Base-by-base conservation (phyloP, 192 early-diverging fungal species). In the Coemansia sp. region DNA sequence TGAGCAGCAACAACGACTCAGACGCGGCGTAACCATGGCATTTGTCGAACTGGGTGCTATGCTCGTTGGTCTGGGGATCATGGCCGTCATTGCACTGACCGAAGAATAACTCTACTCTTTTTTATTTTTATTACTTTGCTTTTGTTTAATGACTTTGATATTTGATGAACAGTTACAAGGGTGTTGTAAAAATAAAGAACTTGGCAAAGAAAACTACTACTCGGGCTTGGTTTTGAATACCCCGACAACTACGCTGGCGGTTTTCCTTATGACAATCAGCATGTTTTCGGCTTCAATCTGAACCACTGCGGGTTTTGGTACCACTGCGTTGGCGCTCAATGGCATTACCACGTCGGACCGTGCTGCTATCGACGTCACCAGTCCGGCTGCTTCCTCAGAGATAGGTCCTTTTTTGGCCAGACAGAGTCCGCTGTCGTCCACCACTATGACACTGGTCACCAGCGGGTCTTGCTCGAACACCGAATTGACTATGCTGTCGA, bases 61-160 rank as follows among this genome's bases (percentile, higher is more conserved):
- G 89, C 63, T 89, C 56, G 71, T 93, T 52, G 91, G 91, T 45
- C 66, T 91, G n/a, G 86, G 71, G 5, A 87, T 93, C 76, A 93
- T 93, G 91, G 83, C 83, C 4, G 66, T 82, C 25, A 93, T 93
- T 79, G 89, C 90, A 8, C 85, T 88, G 75, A 88, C 87, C 71
- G 91, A 91, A 66, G 82, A 80, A 33, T 83, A 60, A 72, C 42
- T 8, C 32, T 60, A 45, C 7, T 45, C 18, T 5, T 40, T 3
- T 4, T 34, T 34, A 40, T 42, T 2, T 45, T 60, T 45, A 40
- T 60, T 40, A 11, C 6, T 45, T 60, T 38, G 7, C 10, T 20
- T 60, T 60, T 38, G 10, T 10, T 28, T 45, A 5, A 40, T 60
- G n/a, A 5, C 5, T 60, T 18, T 31, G n/a, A 14, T 11, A 2